A percentile compares a stretch with the other conserved stretches of the same genome.
phyloP scores from a whole-genome alignment of 2,329 filamentous ascomycete species.

The Knoxdaviesia capensis region DNA sequence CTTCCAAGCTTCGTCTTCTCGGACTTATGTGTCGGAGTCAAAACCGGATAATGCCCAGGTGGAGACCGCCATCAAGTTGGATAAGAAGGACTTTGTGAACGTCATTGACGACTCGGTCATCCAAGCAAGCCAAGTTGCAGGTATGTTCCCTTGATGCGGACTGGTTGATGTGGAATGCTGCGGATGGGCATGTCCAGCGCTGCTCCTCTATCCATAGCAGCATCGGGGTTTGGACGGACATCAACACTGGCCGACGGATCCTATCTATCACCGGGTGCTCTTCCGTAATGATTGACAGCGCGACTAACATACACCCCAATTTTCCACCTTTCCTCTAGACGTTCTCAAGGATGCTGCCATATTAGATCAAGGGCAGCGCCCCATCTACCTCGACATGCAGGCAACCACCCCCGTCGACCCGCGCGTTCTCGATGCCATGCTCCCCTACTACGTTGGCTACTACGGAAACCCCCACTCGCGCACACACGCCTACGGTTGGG shows the following conservation, averaged over 20 bases:
- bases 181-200: background rate
- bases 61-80: slow-evolving; percentile 61
- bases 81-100: slow-evolving; percentile 63
- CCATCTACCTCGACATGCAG: slow-evolving; percentile 97
- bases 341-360: slow-evolving; percentile 81
- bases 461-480: slow-evolving; percentile 96
- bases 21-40: slow-evolving; percentile 32
- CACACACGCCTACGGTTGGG: slow-evolving; percentile 97
- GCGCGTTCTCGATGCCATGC: slow-evolving; percentile 87
- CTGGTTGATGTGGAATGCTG: background rate
- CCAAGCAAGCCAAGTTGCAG: slow-evolving; percentile 62
- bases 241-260: too few relatives aligned
- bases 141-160: slow-evolving; percentile 7
- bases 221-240: background rate
- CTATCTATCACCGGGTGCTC: too few relatives aligned
- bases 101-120: slow-evolving; percentile 40
- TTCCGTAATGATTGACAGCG: too few relatives aligned
- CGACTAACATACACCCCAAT: background rate
- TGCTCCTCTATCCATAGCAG: background rate
- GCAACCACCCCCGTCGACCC: slow-evolving; percentile 91
- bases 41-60: slow-evolving; percentile 66
- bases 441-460: slow-evolving; percentile 79
- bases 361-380: slow-evolving; percentile 80
- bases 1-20: too few relatives aligned
- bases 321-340: slow-evolving; percentile 19